Evolutionary conservation across 495 filamentous ascomycete genomes (phyloP), one percentile per base, ranked within the genome.

Genomic region (Cryomyces antarcticus): DNA sequence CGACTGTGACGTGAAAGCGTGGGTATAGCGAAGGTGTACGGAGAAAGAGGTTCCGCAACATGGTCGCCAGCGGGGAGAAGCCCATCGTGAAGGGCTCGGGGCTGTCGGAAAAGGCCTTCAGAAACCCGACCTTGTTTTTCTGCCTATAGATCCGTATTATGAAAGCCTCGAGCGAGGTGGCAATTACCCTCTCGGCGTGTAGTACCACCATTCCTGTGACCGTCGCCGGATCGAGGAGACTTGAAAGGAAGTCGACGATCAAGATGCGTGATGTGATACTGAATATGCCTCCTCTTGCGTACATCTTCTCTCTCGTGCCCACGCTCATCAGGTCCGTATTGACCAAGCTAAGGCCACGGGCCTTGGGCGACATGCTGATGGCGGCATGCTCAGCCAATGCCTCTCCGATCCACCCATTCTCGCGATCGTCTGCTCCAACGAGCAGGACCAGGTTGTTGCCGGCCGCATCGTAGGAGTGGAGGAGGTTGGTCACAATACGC

Each of bases 221-320:
- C 28, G 72, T 89, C 49, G 83, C 78, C 0, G 86, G 75, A 49
- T 87, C 70, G 38, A 95, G 64, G 40, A 95, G 59, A 38, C 65
- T 75, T 67, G 84, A 89, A 46, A 97, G 59, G 42, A 96, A 66
- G 62, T 97, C 89, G 27, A 94, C 83, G 7, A 95, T 81, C 43
- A 97, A 61, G 48, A 97, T 97, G 50, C 87, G 81, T 33, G 84
- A 93, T 29, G 89, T 97, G 52, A 96, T 79, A 69, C 88, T 94
- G 62, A 94, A 82, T 56, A 96, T 81, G 41, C 89, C 89, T 28
- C 89, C 89, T 45, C 75, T 66, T 1, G 72, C 62, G 62, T 97
- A 97, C 64, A 94, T 77, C 60, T 83, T 88, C 62, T 94, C 82
- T 51, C 88, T 67, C 45, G 78, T 76, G 1, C 71, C 72, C 5